These are phyloP conservation scores for Podaxis mareebaensis DNA, from an alignment of 768 basidiomycete species.

Conservation along the genomic window DNA sequence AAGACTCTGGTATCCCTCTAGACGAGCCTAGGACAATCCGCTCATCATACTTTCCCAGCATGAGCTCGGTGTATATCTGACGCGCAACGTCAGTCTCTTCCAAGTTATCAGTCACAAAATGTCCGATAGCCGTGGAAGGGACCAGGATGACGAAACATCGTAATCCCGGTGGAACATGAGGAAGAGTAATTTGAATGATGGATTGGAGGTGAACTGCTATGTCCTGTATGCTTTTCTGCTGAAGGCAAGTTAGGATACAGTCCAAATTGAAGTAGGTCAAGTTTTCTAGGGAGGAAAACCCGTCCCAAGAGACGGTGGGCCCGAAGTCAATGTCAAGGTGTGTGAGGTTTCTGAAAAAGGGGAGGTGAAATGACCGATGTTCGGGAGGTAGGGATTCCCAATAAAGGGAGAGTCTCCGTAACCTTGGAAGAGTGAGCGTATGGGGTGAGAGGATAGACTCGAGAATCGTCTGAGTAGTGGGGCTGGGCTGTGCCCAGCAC, in stretches of 20 bases:
- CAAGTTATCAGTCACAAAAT: background rate
- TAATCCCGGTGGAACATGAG: background rate
- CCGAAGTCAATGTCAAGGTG: constrained; percentile 10
- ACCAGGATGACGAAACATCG: constrained; percentile 9
- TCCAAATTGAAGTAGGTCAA: constrained; percentile 10
- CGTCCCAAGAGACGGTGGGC: background rate
- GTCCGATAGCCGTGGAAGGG: background rate
- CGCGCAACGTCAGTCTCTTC: background rate
- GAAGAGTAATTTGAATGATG: background rate
- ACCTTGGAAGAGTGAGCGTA: background rate
- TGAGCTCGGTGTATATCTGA: background rate
- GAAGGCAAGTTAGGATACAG: background rate
- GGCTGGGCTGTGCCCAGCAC: background rate
- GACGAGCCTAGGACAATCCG: constrained; percentile 14
- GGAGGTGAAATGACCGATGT: constrained; percentile 4
- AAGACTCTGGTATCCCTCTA: background rate
- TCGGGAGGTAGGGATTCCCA: constrained; percentile 1
- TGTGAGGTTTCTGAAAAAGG: constrained; percentile 8
- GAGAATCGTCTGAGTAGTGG: background rate
- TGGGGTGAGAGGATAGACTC: constrained; percentile 11
- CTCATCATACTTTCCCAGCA: constrained; percentile 3
- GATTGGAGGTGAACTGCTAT: background rate
- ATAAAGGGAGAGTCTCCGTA: constrained; percentile 13
- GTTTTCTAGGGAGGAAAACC: constrained; percentile 1
- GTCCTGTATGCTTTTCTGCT: background rate